Evolutionary conservation across 2,329 filamentous ascomycete species (phyloP), one percentile per base, ranked within the genome.

Genomic region (Ascochyta koolunga): DNA sequence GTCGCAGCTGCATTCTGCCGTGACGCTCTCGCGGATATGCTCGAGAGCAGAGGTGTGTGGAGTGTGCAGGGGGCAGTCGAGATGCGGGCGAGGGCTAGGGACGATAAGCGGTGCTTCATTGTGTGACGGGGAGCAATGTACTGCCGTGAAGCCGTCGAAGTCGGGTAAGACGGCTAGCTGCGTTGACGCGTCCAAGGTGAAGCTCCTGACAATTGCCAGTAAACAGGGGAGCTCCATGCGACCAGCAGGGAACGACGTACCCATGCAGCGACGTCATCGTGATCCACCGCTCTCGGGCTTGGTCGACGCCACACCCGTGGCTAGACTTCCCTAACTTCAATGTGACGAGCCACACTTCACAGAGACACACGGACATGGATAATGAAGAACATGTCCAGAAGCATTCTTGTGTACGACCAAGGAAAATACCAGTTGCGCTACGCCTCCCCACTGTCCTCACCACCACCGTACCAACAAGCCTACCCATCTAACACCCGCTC

Each of bases 61-160:
- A 60, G 52, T 33, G 62, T 42, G n/a, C 58, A 54, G 39, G 54
- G 54, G 47, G 47, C 52, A 24, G 54, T 45, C 24, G 52, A 51
- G 35, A 59, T 39, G 50, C 61, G 62, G 45, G 67, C 31, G 25
- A 69, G 58, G 32, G 56, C 51, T 45, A 69, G 48, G 39, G 64
- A 58, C 11, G 64, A 58, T 57, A 73, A 58, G 56, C 68, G 64
- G 43, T 70, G 68, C 59, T 64, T 73, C 71, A 74, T 74, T 18
- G 44, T 42, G 38, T 21, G 33, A 47, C 22, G 40, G 37, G 37
- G 31, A 37, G 22, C 18, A 39, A 46, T 19, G 40, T 18, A 16
- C 25, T 54, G 41, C 41, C 29, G 47, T 39, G 31, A 41, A 58
- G 48, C 39, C 53, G 53, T 39, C 9, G 18, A 15, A 56, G 37